Conservation (phyloP, 2,329 filamentous ascomycete genomes). For the Monosporascus sp. region DNA sequence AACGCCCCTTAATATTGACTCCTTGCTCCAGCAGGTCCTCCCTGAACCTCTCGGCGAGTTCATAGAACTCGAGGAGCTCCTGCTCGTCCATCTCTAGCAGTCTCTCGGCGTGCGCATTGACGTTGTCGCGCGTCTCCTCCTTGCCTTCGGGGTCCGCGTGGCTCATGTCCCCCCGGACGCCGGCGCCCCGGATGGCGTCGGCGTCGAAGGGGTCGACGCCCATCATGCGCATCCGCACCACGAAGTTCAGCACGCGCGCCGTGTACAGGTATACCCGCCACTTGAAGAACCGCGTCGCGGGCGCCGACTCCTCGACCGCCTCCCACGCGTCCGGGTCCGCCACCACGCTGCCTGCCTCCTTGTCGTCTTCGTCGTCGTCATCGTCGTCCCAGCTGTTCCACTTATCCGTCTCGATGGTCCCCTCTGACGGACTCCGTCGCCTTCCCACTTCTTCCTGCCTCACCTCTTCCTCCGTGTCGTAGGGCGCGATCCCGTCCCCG, state of each 20-base stretch:
- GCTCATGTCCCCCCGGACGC: background rate
- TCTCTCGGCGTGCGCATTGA: background rate
- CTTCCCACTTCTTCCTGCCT: too few relatives aligned
- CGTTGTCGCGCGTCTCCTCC: background rate
- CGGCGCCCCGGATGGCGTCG: background rate
- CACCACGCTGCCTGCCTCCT: too few relatives aligned
- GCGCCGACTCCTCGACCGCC: too few relatives aligned
- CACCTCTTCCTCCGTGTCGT: too few relatives aligned
- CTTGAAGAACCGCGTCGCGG: background rate
- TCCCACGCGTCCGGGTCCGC: too few relatives aligned
- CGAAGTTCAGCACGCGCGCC: background rate
- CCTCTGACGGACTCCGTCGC: too few relatives aligned
- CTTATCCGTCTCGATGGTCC: too few relatives aligned
- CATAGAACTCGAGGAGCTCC: background rate
- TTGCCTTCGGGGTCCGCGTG: background rate
- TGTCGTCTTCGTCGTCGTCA: too few relatives aligned
- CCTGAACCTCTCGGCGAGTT: background rate
- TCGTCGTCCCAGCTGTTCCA: too few relatives aligned
- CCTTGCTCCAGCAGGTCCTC: background rate
- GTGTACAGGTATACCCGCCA: background rate
- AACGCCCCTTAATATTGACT: background rate
- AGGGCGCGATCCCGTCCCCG: too few relatives aligned
- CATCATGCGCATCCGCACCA: background rate
- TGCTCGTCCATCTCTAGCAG: background rate
- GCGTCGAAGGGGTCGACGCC: background rate